phyloP scores from a whole-genome alignment of 2,329 filamentous ascomycete genomes.

The Didymella glomerata region DNA sequence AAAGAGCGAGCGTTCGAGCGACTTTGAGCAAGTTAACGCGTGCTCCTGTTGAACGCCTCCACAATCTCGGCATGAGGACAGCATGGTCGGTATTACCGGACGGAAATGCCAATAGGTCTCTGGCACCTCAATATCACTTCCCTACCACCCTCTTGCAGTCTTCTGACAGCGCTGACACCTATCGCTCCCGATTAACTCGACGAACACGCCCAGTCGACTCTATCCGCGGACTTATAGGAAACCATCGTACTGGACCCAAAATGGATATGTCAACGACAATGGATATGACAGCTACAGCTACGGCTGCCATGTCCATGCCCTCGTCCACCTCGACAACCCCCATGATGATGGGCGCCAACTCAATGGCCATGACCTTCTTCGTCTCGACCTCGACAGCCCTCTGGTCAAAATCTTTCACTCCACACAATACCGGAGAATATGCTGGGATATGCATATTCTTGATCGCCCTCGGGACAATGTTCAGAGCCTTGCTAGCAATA shows the following conservation, averaged over 20 bases:
- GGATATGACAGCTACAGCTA: slow-evolving; percentile 10
- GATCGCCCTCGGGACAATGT: slow-evolving; percentile 73
- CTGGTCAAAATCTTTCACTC: slow-evolving; percentile 75
- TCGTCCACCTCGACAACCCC: slow-evolving; percentile 10
- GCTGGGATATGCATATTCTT: slow-evolving; percentile 91
- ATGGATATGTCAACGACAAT: slow-evolving; percentile 7
- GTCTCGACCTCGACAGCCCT: slow-evolving; percentile 67
- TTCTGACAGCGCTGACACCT: neutral
- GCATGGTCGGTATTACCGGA: neutral
- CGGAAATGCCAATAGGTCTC: neutral
- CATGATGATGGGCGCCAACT: slow-evolving; percentile 23
- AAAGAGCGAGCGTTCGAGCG: slow-evolving; percentile 16
- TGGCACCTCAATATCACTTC: neutral
- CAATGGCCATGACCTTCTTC: slow-evolving; percentile 70
- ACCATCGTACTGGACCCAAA: no score
- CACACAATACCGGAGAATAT: slow-evolving; percentile 71
- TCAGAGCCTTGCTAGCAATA: slow-evolving; percentile 73
- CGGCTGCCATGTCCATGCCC: slow-evolving; percentile 17
- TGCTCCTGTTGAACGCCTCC: neutral
- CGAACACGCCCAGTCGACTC: no score
- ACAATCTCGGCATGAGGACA: neutral
- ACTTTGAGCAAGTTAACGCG: slow-evolving; percentile 28
- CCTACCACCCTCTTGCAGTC: neutral
- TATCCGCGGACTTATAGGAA: no score
- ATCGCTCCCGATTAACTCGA: neutral